These are phyloP conservation scores for Berkeleyomyces rouxiae DNA, from an alignment of 2,329 filamentous ascomycete genomes.

Conservation along the genomic window DNA sequence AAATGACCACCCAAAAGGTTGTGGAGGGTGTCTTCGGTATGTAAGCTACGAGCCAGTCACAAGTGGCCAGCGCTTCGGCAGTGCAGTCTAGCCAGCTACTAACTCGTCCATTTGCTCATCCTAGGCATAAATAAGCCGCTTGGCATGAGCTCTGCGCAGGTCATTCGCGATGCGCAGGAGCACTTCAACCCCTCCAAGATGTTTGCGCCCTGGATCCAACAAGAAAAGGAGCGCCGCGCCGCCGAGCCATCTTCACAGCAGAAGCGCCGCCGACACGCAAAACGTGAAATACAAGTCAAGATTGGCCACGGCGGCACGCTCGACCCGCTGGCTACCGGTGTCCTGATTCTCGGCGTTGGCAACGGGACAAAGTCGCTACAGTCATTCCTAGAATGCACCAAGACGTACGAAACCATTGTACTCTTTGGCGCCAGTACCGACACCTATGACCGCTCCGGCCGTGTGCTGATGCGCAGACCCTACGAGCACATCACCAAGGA, in stretches of 20 bases:
- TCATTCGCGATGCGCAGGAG: constrained; percentile 72
- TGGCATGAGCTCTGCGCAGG: constrained; percentile 74
- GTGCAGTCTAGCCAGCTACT: background rate
- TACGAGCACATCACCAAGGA: constrained; percentile 72
- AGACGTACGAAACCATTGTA: constrained; percentile 79
- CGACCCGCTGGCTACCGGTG: constrained; percentile 83
- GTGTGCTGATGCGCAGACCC: constrained; percentile 56
- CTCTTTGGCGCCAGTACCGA: constrained; percentile 88
- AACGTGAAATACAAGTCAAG: constrained; percentile 58
- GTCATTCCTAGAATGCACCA: constrained; percentile 72
- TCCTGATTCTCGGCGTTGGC: constrained; percentile 77
- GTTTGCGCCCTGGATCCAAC: constrained; percentile 62
- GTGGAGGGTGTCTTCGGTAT: constrained; percentile 43
- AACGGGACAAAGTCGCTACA: constrained; percentile 70
- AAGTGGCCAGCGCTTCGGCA: background rate
- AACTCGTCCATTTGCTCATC: background rate
- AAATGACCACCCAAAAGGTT: constrained; percentile 37
- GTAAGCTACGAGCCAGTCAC: constrained; percentile 15
- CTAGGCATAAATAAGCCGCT: constrained; percentile 85
- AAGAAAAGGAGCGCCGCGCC: constrained; percentile 38
- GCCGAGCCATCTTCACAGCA: constrained; percentile 42
- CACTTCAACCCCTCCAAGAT: constrained; percentile 66
- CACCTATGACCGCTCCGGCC: constrained; percentile 75
- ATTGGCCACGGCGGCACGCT: constrained; percentile 93
- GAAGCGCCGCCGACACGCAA: constrained; percentile 39